These are phyloP conservation scores for Zygotorulaspora mrakii DNA, from an alignment of 1,139 yeast genomes.

Conservation along the genomic window DNA sequence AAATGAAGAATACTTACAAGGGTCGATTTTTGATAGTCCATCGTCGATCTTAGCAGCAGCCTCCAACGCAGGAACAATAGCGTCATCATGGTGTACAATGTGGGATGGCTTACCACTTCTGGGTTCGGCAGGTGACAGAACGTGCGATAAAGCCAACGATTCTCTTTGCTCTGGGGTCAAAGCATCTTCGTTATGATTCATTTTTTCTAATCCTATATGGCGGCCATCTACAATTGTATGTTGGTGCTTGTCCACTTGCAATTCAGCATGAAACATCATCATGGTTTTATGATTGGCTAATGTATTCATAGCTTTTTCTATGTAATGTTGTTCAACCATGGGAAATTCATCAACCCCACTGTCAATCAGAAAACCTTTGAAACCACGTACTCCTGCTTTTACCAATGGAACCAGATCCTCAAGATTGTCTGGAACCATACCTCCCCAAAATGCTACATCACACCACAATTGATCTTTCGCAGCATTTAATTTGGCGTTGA, in stretches of 20 bases:
- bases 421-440: slow-evolving; percentile 74
- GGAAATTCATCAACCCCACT: slow-evolving; percentile 96
- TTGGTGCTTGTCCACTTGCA: slow-evolving; percentile 50
- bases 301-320: slow-evolving; percentile 58
- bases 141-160: slow-evolving; percentile 53
- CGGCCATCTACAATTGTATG: slow-evolving; percentile 37
- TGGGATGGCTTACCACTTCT: slow-evolving; percentile 48
- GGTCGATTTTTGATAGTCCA: slow-evolving; percentile 48
- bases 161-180: slow-evolving; percentile 49
- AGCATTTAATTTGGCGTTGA: slow-evolving; percentile 69
- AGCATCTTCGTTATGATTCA: slow-evolving; percentile 34
- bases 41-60: slow-evolving; percentile 45
- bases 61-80: slow-evolving; percentile 42
- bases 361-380: slow-evolving; percentile 85
- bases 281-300: slow-evolving; percentile 63
- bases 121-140: slow-evolving; percentile 56
- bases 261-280: slow-evolving; percentile 91
- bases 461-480: slow-evolving; percentile 84
- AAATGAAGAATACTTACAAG: slow-evolving; percentile 69
- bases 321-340: slow-evolving; percentile 60
- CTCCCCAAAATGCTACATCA: slow-evolving; percentile 96
- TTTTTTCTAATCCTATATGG: slow-evolving; percentile 8
- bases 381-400: slow-evolving; percentile 83
- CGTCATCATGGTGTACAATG: slow-evolving; percentile 40
- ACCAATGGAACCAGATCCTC: slow-evolving; percentile 69